Percentiles rank a stretch among this genome's conserved stretches.
phyloP scores from a whole-genome alignment of 225 moss, liverwort and hornwort species.

The Pseudisothecium myosuroides region DNA sequence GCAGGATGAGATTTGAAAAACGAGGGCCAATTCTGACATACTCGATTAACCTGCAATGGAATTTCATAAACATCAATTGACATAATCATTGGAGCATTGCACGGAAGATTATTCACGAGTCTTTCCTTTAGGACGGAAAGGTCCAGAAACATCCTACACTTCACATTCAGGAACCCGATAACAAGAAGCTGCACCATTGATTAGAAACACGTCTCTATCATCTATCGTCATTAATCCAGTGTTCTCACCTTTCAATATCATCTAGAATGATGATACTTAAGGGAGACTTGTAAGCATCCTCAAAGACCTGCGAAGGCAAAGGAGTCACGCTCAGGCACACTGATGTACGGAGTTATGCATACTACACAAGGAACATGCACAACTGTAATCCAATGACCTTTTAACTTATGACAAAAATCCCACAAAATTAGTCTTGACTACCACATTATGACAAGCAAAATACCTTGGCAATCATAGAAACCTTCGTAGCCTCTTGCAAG shows the following conservation, averaged over 20 bases:
- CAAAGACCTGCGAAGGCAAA: constrained; percentile 60
- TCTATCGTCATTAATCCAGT: not conserved
- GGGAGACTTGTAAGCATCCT: constrained; percentile 96
- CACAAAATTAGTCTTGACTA: not conserved
- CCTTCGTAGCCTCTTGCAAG: constrained; percentile 73
- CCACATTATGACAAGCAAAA: not conserved
- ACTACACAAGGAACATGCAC: not conserved
- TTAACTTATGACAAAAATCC: not conserved
- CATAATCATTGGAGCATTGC: not conserved
- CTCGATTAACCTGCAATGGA: constrained; percentile 75
- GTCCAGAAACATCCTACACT: not conserved
- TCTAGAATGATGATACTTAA: constrained; percentile 93
- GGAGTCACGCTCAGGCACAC: not conserved
- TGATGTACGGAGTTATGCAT: not conserved
- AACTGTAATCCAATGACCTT: not conserved
- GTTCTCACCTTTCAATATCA: constrained; percentile 75
- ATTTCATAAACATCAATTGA: not conserved
- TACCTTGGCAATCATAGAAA: constrained; percentile 89
- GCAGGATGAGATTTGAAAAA: constrained; percentile 78
- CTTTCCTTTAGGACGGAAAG: not conserved
- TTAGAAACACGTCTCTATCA: not conserved
- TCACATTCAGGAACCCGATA: not conserved
- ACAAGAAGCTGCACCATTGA: not conserved
- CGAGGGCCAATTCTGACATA: constrained; percentile 83
- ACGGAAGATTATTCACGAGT: not conserved